phyloP scores from a whole-genome alignment of 306 rosid genomes.

The Inga leiocalycina region DNA sequence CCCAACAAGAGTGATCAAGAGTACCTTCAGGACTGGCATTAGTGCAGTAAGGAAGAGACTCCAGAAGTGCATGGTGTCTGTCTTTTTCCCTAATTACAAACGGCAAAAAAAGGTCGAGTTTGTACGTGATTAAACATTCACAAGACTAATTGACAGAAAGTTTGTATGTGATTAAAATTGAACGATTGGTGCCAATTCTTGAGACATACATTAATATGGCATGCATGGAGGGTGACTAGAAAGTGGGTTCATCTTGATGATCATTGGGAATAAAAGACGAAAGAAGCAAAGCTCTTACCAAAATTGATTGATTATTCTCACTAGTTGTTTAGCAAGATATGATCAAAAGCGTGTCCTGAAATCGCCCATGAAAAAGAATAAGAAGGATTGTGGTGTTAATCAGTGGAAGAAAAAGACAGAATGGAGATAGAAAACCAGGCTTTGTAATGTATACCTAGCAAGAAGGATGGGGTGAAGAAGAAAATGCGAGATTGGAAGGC shows the following conservation, averaged over 20 bases:
- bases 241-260: background rate
- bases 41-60: slow-evolving; percentile 48
- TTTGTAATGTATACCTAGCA: background rate
- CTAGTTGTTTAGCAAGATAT: background rate
- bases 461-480: too few relatives aligned
- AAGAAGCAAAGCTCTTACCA: background rate
- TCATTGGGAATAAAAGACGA: background rate
- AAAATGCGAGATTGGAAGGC: background rate
- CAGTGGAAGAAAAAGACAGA: background rate
- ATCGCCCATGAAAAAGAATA: background rate
- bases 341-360: background rate
- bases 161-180: background rate
- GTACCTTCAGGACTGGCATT: slow-evolving; percentile 45
- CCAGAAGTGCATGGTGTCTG: slow-evolving; percentile 33
- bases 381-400: background rate
- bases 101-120: background rate
- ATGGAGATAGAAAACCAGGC: background rate
- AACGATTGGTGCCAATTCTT: background rate
- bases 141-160: background rate
- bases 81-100: background rate
- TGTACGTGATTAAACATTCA: background rate
- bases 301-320: background rate
- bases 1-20: slow-evolving; percentile 42
- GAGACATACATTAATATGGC: background rate
- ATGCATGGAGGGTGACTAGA: background rate